Evolutionary conservation across 257 asterid genomes (phyloP), one percentile per base, ranked within the genome.

Genomic region (Henckelia pumila): DNA sequence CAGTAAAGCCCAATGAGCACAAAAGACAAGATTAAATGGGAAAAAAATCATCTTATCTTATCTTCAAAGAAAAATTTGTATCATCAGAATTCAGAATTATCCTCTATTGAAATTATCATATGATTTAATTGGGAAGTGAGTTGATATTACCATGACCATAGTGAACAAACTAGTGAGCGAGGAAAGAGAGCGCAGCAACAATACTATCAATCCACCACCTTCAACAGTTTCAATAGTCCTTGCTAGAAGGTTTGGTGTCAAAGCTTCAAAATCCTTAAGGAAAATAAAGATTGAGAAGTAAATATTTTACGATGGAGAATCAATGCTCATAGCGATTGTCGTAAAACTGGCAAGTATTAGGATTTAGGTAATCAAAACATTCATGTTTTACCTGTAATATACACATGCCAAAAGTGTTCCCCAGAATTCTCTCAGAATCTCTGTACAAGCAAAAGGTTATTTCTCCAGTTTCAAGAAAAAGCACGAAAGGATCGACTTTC

Each of bases 371-470:
- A 30, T 50, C 30, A 59, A 28, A 14, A 63, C 35, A 21, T 67
- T 50, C 25, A 53, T 22, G 71, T 50, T 28, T 56, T 40, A 92
- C 98, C 95, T 94, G 99, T 67, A 94, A 80, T 79, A 94, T 77
- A 77, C 99, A 94, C 99, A 94, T 91, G 82, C 96, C 96, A 75
- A 88, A 94, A 21, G 99, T 94, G 72, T 94, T 89, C n/a, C 99
- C 99, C 32, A 94, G 95, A 77, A 91, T 75, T 79, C 96, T 84
- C 80, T 94, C 96, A 1, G 99, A 88, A 70, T 94, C 96, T 79
- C 70, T 84, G 76, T 94, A 94, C 65, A 87, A 70, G 87, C 97
- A 94, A 81, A 85, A 85, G 7, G 89, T 88, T 37, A 94, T 86
- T 32, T 87, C 87, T 28, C 88, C 81, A 20, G 93, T 88, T 84